These are phyloP conservation scores for Golubevia sp. DNA, from an alignment of 1,284 basidiomycete genomes.

Conservation along the genomic window DNA sequence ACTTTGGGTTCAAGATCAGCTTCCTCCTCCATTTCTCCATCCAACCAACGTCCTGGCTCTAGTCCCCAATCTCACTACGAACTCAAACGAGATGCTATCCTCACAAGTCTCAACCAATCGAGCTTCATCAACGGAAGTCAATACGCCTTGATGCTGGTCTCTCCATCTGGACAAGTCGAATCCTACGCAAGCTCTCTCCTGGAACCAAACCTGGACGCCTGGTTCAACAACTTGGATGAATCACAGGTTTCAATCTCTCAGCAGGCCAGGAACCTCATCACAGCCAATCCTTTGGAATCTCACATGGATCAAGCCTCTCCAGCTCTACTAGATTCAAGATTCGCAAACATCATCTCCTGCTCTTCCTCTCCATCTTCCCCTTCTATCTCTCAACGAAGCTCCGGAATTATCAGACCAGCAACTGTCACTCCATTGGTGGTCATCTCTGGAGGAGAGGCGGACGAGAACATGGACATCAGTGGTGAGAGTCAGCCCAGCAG, in stretches of 20 bases:
- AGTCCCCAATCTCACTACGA: too few relatives aligned
- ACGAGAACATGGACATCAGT: too few relatives aligned
- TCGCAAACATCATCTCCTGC: neutral
- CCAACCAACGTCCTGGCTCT: too few relatives aligned
- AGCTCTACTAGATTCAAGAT: neutral
- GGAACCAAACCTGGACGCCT: slow-evolving; percentile 16
- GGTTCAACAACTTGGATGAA: slow-evolving; percentile 3
- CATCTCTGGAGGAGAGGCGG: too few relatives aligned
- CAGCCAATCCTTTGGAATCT: neutral
- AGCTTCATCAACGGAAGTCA: slow-evolving; percentile 65
- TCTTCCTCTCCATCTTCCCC: neutral
- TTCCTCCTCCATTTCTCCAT: too few relatives aligned
- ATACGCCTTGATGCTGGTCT: slow-evolving; percentile 67
- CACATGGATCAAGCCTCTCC: neutral
- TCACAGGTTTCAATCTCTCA: neutral
- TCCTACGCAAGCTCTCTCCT: slow-evolving; percentile 65
- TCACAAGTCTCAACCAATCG: too few relatives aligned
- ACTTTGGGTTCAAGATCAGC: too few relatives aligned
- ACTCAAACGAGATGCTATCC: too few relatives aligned
- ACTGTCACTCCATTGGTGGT: too few relatives aligned
- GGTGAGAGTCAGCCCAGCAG: too few relatives aligned
- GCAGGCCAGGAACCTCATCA: neutral
- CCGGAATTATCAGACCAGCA: too few relatives aligned
- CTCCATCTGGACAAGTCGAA: slow-evolving; percentile 66
- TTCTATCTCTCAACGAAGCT: too few relatives aligned